Evolutionary conservation across 2,329 filamentous ascomycete species (phyloP).

Genomic region (Cladophialophora immunda): DNA sequence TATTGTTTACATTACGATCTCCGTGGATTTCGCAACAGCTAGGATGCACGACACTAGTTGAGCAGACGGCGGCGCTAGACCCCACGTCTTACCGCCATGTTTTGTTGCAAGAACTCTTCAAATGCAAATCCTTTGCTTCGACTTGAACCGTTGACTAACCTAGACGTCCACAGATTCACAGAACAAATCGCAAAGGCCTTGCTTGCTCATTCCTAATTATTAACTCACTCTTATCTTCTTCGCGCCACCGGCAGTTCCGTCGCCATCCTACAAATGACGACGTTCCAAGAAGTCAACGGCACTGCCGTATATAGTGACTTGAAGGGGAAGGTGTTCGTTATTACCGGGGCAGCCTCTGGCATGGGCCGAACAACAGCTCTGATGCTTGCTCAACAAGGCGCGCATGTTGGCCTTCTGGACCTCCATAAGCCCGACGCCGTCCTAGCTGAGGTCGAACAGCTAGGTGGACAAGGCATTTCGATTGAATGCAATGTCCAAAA

Average conservation of each 20-base stretch:
- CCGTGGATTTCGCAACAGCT: conserved; percentile 3
- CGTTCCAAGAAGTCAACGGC: conserved; percentile 5
- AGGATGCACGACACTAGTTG: neutral
- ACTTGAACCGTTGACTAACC: neutral
- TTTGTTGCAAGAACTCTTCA: neutral
- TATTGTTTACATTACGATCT: neutral
- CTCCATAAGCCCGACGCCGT: conserved; percentile 12
- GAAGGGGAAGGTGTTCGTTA: conserved; percentile 11
- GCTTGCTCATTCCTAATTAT: neutral
- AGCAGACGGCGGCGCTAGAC: neutral
- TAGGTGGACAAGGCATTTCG: conserved; percentile 3
- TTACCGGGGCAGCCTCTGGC: too few relatives aligned
- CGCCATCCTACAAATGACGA: neutral
- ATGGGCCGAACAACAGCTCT: conserved; percentile 10
- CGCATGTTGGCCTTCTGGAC: conserved; percentile 14
- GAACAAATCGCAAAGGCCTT: neutral
- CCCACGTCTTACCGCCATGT: neutral
- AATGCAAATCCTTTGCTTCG: neutral
- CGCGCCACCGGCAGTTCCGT: neutral
- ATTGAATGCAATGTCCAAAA: conserved; percentile 13
- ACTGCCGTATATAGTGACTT: conserved; percentile 10
- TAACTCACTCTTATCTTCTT: neutral
- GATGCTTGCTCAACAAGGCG: conserved; percentile 14
- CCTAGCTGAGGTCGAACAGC: conserved; percentile 9
- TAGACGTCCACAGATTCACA: neutral